phyloP scores from a whole-genome alignment of 1,284 basidiomycete genomes.

The Trichosporon faecale region DNA sequence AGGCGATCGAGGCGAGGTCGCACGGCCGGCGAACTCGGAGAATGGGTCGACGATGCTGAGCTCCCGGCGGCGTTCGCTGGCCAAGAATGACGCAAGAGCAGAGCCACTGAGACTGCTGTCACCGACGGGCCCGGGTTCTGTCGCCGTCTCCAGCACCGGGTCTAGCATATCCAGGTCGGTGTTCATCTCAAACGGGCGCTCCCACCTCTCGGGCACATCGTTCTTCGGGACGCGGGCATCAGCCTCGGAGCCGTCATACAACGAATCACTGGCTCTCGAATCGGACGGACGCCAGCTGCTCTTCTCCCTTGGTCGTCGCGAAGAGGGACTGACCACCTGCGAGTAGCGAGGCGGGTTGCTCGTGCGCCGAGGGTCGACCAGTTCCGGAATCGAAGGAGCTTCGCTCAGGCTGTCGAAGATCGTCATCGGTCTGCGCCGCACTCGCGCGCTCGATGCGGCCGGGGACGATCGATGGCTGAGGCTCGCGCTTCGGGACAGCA shows the following conservation, averaged over 20 bases:
- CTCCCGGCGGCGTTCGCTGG: not conserved
- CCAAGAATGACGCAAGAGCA: not conserved
- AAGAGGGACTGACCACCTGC: not conserved
- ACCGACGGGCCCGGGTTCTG: not conserved
- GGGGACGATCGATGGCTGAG: not conserved
- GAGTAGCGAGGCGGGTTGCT: not conserved
- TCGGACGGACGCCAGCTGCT: conserved; percentile 1
- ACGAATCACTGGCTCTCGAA: not conserved
- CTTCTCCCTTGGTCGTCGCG: not conserved
- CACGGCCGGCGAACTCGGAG: not conserved
- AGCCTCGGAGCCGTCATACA: conserved; percentile 3
- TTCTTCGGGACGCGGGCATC: conserved; percentile 1
- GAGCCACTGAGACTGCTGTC: not conserved
- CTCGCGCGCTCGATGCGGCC: not conserved
- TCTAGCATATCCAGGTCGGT: not conserved
- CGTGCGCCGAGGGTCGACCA: not conserved
- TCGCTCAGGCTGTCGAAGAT: not conserved
- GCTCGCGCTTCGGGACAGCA: not conserved
- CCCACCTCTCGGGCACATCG: conserved; percentile 8
- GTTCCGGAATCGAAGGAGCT: not conserved
- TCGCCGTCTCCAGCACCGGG: not conserved
- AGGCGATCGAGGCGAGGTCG: not conserved
- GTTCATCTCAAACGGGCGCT: conserved; percentile 1
- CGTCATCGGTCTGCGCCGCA: not conserved
- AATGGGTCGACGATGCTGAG: not conserved